Base-by-base conservation (phyloP, 73 alveolate genomes). In the Durusdinium trenchii region DNA sequence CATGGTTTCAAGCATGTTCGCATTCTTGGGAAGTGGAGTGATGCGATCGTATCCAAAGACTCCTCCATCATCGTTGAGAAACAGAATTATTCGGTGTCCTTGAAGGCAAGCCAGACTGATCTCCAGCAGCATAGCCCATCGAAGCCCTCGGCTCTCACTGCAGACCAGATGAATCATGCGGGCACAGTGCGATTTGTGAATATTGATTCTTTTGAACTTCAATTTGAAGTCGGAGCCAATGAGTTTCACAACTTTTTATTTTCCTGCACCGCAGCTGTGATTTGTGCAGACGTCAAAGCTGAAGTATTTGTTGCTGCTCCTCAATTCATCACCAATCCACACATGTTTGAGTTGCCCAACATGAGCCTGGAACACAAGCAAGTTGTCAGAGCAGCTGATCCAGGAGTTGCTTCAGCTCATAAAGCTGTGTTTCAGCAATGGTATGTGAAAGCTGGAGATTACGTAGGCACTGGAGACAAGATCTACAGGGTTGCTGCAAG, bases 291-390 rank as follows among this genome's bases (percentile, higher is more conserved):
- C 35, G 71, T 81, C 47, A 32, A 43, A 6, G 71, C 47, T 30
- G 91, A 81, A 6, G n/a, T n/a, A n/a, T n/a, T n/a, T n/a, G 50
- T 32, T 30, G 71, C 91, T 48, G 50, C 52, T 28, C 47, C 48
- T 64, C 30, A 81, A 50, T 81, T 48, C 48, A 67, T 81, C 42
- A 81, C 91, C 91, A 81, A 81, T 35, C 91, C 91, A 16, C 91
- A n/a, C 36, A 35, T 81, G 30, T 81, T 81, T 30, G 91, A 81
- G 23, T 46, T 81, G 69, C 7, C 71, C 6, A 50, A 47, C 10
- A 36, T 48, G 91, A 67, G 30, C 71, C 4, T 16, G 30, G 71
- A 81, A n/a, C 46, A 48, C 69, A 48, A 3, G 10, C 32, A 81
- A 26, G 35, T 81, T 32, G 71, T 81, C 71, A 81, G 71, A 81